Evolutionary conservation across 495 filamentous ascomycete genomes (phyloP).

Genomic region (Penicillium lividum): DNA sequence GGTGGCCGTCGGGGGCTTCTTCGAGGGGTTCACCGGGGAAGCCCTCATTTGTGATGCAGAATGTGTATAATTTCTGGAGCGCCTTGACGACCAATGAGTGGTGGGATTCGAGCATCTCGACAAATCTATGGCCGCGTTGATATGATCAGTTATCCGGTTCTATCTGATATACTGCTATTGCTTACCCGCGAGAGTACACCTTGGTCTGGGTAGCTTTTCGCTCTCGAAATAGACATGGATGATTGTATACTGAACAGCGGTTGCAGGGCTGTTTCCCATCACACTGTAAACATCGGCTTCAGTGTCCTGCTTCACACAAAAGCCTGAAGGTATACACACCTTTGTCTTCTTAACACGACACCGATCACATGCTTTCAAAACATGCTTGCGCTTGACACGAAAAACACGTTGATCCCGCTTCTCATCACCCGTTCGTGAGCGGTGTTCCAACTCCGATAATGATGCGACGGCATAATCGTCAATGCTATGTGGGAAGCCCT

Average conservation of each 20-base stretch:
- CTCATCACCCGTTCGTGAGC: conserved; percentile 34
- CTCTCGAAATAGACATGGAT: conserved; percentile 50
- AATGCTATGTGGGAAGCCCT: conserved; percentile 43
- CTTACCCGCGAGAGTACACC: conserved; percentile 50
- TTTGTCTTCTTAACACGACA: conserved; percentile 54
- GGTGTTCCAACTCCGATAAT: conserved; percentile 37
- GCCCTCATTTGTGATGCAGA: conserved; percentile 46
- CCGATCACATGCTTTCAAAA: conserved; percentile 50
- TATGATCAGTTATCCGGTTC: not conserved
- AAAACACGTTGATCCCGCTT: conserved; percentile 49
- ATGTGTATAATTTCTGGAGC: conserved; percentile 46
- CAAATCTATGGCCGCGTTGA: conserved; percentile 33
- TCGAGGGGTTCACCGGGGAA: conserved; percentile 49
- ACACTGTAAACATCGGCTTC: conserved; percentile 28
- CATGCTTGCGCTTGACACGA: conserved; percentile 53
- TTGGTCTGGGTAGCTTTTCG: conserved; percentile 51
- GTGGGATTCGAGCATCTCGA: conserved; percentile 52
- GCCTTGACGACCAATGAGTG: conserved; percentile 49
- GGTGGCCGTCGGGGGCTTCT: conserved; percentile 44
- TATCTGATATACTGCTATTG: not conserved
- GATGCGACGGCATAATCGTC: conserved; percentile 38
- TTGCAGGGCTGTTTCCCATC: conserved; percentile 53
- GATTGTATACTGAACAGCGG: conserved; percentile 50
- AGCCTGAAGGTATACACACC: conserved; percentile 23
- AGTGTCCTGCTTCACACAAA: not conserved